phyloP scores from a whole-genome alignment of 2,329 filamentous ascomycete genomes.

The Aureobasidium sp. region DNA sequence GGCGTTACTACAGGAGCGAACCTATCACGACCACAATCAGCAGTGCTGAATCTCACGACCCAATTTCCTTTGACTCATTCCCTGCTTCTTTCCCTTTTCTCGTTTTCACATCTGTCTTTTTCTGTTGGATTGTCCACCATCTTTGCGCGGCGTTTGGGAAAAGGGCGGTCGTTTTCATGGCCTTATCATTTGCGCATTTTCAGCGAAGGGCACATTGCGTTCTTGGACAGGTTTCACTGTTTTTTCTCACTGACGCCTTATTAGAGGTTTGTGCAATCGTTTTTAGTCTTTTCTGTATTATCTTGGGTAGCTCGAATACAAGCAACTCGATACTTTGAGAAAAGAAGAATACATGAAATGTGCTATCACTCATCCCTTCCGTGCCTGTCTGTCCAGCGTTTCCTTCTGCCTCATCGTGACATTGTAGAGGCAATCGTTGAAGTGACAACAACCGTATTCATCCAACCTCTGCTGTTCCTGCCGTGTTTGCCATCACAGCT shows the following conservation, averaged over 20 bases:
- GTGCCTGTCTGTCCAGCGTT: neutral
- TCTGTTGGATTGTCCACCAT: neutral
- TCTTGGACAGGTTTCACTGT: too few species aligned
- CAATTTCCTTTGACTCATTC: neutral
- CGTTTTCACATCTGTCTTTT: neutral
- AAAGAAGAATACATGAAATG: neutral
- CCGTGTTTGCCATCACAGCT: too few species aligned
- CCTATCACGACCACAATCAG: neutral
- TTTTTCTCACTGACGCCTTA: neutral
- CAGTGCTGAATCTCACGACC: neutral
- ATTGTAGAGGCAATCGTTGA: too few species aligned
- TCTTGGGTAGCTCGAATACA: neutral
- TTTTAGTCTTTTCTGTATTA: neutral
- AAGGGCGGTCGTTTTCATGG: neutral
- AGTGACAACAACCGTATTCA: too few species aligned
- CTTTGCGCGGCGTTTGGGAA: neutral
- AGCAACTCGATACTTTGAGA: neutral
- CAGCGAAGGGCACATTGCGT: neutral
- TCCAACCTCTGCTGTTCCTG: too few species aligned
- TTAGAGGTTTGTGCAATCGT: neutral
- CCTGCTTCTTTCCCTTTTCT: neutral
- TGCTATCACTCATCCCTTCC: neutral
- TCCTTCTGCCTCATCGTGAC: neutral
- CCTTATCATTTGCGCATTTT: neutral
- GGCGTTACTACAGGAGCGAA: neutral